Evolutionary conservation across 106 monocot species (phyloP).

Genomic region (Dactylorhiza incarnata): DNA sequence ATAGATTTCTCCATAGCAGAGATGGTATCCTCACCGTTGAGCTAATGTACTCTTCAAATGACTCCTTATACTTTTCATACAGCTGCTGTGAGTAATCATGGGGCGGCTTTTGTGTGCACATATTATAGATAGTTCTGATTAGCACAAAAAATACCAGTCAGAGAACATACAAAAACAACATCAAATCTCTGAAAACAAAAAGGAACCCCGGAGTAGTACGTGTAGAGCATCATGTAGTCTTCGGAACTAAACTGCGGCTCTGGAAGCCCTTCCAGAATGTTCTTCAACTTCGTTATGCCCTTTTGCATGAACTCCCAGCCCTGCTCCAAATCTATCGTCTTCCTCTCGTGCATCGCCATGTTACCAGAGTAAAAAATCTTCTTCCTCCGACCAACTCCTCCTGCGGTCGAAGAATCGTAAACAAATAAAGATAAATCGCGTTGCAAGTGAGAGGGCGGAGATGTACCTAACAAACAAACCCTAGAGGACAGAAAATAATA

Average conservation of each 20-base stretch:
- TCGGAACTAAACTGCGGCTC: constrained; percentile 68
- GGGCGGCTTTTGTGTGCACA: constrained; percentile 91
- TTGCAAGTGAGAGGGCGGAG: not conserved
- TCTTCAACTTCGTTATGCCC: constrained; percentile 88
- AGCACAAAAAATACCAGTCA: not conserved
- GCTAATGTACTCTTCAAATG: constrained; percentile 73
- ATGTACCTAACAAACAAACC: not conserved
- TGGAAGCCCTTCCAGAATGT: constrained; percentile 62
- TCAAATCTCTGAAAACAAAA: not conserved
- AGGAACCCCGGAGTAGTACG: constrained; percentile 27
- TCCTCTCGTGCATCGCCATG: constrained; percentile 23
- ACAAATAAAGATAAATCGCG: not conserved
- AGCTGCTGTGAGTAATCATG: constrained; percentile 92
- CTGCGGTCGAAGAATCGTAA: not conserved
- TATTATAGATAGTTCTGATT: constrained; percentile 78
- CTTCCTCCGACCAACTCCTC: not conserved
- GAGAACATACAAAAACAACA: not conserved
- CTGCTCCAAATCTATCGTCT: constrained; percentile 60
- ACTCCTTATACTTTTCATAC: constrained; percentile 64
- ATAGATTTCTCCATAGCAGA: not conserved
- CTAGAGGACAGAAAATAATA: not conserved
- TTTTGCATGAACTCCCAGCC: constrained; percentile 94
- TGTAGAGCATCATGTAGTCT: constrained; percentile 93
- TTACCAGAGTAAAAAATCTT: not conserved
- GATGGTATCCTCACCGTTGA: constrained; percentile 29